Evolutionary conservation across 1,139 yeast species (phyloP), one percentile per base, ranked within the genome.

Genomic region (Debaryomyces coudertii): DNA sequence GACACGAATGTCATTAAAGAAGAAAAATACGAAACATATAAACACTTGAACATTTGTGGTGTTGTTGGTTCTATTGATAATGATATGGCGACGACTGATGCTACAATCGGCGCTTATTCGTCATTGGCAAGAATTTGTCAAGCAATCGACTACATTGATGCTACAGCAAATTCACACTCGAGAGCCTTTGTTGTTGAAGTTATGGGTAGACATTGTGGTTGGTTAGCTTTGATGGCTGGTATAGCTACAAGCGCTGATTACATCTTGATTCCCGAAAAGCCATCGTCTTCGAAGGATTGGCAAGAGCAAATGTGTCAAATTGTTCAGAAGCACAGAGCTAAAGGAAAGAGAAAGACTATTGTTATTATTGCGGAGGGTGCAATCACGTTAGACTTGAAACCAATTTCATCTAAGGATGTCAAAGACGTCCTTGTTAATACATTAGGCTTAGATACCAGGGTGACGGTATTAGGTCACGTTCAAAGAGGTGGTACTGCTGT

Each of bases 201-300:
- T n/a, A 87, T 87, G 95, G 95, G 95, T 50, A 78, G 95, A 66
- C 93, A 87, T 60, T 87, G 95, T 73, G 95, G 95, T 54, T 87
- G 95, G 95, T 76, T 87, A 53, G 93, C 89, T 1, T 69, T 87
- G 53, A 86, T 86, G 88, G 87, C 93, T 2, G 93, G 93, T 56
- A 79, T 87, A 48, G 84, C 92, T 20, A 85, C 93, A 12, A 83
- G 87, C 61, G 93, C 95, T 1, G 95, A 87, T 63, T 86, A 80
- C 60, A 85, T 86, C 47, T 82, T 87, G 60, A 86, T 87, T 47
- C 95, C 95, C 8, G 95, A 87, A 68, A 81, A 85, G 64, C 92
- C 95, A 6, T 78, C 86, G 2, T 69, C 76, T 40, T 68, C 79
- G 50, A 69, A 74, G 38, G 77, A 80, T 56, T 82, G 92, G 92